Conservation (phyloP, 179 eudicot species). For the Spinacia oleracea region DNA sequence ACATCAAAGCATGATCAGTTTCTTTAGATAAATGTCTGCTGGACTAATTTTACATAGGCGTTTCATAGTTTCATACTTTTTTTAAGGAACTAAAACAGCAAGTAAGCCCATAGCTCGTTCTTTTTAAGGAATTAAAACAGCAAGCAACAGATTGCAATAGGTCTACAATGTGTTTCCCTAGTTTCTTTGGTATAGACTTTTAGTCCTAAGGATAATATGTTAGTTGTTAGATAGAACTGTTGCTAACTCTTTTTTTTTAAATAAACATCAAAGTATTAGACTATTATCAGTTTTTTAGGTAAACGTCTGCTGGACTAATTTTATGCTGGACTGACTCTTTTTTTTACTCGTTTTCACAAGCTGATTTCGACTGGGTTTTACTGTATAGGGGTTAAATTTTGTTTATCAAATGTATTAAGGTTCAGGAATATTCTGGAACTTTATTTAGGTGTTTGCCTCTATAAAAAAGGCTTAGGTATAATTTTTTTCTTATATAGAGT, state of each 20-base stretch:
- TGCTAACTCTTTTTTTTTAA: background rate
- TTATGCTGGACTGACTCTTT: too few species aligned
- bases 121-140: too few species aligned
- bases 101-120: too few species aligned
- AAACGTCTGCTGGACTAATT: background rate
- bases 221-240: background rate
- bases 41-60: too few species aligned
- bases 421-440: background rate
- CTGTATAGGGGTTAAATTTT: background rate
- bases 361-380: background rate
- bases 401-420: background rate
- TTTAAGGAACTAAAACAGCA: too few species aligned
- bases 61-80: too few species aligned
- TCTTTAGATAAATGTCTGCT: too few species aligned
- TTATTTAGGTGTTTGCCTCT: background rate
- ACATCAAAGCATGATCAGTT: too few species aligned
- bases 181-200: too few species aligned
- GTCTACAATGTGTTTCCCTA: too few species aligned
- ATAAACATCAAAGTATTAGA: background rate
- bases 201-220: background rate
- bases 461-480: background rate
- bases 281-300: background rate
- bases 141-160: too few species aligned
- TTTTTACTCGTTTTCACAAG: background rate
- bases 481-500: background rate